phyloP scores from a whole-genome alignment of 2,329 filamentous ascomycete genomes.

The Acrocalymma vagum region DNA sequence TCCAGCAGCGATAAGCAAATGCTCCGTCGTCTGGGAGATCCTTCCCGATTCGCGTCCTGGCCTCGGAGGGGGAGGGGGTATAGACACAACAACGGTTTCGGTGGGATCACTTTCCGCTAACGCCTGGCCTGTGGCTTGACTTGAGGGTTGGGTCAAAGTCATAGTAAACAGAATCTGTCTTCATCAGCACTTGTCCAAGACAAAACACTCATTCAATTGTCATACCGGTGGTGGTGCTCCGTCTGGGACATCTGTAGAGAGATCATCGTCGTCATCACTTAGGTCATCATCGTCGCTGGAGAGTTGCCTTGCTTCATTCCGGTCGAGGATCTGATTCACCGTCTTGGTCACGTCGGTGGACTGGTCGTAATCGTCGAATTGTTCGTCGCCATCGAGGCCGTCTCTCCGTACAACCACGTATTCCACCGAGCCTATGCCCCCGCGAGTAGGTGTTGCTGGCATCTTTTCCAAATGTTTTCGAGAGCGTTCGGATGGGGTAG shows the following conservation, averaged over 20 bases:
- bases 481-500: conserved; percentile 29
- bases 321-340: conserved; percentile 20
- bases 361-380: conserved; percentile 10
- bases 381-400: conserved; percentile 19
- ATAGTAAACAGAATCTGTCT: conserved; percentile 33
- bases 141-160: conserved; percentile 21
- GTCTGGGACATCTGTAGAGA: conserved; percentile 15
- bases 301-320: no score
- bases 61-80: conserved; percentile 26
- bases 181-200: conserved; percentile 18
- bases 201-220: not conserved
- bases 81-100: conserved; percentile 33
- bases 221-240: conserved; percentile 31
- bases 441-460: conserved; percentile 33
- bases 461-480: conserved; percentile 32
- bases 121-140: conserved; percentile 22
- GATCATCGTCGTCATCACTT: conserved; percentile 18
- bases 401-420: conserved; percentile 39
- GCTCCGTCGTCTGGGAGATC: conserved; percentile 49
- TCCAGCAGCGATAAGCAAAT: conserved; percentile 50
- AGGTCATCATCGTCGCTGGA: no score
- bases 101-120: conserved; percentile 32
- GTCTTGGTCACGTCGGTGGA: conserved; percentile 26
- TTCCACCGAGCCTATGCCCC: conserved; percentile 29
- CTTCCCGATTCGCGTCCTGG: conserved; percentile 26